Evolutionary conservation across 352 stramenopile genomes (phyloP).

Genomic region (Thalassiosira gravida): DNA sequence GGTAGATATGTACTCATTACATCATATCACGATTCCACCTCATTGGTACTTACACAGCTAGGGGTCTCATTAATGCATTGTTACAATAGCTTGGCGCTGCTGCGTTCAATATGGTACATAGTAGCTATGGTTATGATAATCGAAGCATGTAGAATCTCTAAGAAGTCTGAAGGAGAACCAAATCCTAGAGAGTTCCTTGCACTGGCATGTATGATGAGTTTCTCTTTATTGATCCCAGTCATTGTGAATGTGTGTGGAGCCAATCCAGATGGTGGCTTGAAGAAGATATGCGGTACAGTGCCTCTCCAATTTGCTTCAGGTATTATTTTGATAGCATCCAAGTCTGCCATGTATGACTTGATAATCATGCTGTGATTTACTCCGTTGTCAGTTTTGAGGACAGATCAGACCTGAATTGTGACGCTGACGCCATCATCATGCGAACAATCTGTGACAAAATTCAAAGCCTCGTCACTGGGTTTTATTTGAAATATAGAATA

Average conservation of each 20-base stretch:
- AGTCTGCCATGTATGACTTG: slow-evolving; percentile 53
- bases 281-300: slow-evolving; percentile 52
- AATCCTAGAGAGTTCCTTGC: slow-evolving; percentile 55
- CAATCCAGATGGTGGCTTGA: slow-evolving; percentile 52
- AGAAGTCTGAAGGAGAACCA: slow-evolving; percentile 32
- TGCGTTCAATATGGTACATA: no score
- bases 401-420: slow-evolving; percentile 29
- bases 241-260: slow-evolving; percentile 37
- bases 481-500: slow-evolving; percentile 53
- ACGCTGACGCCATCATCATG: slow-evolving; percentile 35
- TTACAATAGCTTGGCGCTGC: no score
- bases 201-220: slow-evolving; percentile 32
- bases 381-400: slow-evolving; percentile 37
- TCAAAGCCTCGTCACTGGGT: slow-evolving; percentile 11
- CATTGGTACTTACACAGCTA: no score
- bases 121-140: no score
- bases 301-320: slow-evolving; percentile 67
- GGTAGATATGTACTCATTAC: no score
- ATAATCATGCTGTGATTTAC: slow-evolving; percentile 58
- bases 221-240: slow-evolving; percentile 31
- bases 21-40: no score
- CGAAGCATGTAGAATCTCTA: slow-evolving; percentile 34
- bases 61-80: no score
- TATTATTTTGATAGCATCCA: slow-evolving; percentile 44
- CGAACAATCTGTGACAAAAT: slow-evolving; percentile 47